These are phyloP conservation scores for Stephania yunnanensis DNA, from an alignment of 164 flowering plant genomes.

Conservation along the genomic window DNA sequence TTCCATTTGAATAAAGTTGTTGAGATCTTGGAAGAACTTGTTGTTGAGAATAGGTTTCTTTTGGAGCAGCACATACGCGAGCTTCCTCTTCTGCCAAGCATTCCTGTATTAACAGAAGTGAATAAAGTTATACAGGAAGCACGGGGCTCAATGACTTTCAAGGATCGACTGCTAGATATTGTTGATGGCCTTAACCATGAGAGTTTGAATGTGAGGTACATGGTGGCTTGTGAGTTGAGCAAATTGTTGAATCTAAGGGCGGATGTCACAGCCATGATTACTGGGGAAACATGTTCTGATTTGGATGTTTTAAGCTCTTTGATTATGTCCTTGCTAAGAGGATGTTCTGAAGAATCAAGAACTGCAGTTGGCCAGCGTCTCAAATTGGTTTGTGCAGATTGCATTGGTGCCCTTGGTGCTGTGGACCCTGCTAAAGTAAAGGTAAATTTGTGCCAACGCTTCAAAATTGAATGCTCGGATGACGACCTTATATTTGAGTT, in stretches of 20 bases:
- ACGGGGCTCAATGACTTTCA: constrained; percentile 72
- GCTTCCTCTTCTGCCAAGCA: constrained; percentile 79
- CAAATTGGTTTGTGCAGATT: constrained; percentile 93
- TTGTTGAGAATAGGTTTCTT: constrained; percentile 52
- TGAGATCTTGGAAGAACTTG: constrained; percentile 84
- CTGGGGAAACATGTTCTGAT: constrained; percentile 54
- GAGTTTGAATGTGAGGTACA: constrained; percentile 93
- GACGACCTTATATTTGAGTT: constrained; percentile 97
- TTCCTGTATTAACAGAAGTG: constrained; percentile 58
- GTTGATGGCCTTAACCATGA: constrained; percentile 90
- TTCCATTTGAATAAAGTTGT: constrained; percentile 61
- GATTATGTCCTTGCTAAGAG: constrained; percentile 73
- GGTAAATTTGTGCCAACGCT: constrained; percentile 57
- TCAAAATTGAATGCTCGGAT: constrained; percentile 96
- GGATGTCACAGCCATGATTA: constrained; percentile 57
- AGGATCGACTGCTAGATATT: constrained; percentile 74
- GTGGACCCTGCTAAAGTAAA: constrained; percentile 96
- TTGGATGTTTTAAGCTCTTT: constrained; percentile 78
- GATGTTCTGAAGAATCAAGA: constrained; percentile 97
- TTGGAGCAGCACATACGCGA: constrained; percentile 75
- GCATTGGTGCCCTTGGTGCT: constrained; percentile 95
- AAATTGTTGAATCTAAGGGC: constrained; percentile 66
- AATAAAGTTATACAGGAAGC: constrained; percentile 82
- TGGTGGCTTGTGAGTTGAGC: constrained; percentile 90
- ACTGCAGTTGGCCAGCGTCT: constrained; percentile 79